These are phyloP conservation scores for Pelargonium fulgidum DNA, from an alignment of 441 rosid species.

Conservation along the genomic window DNA sequence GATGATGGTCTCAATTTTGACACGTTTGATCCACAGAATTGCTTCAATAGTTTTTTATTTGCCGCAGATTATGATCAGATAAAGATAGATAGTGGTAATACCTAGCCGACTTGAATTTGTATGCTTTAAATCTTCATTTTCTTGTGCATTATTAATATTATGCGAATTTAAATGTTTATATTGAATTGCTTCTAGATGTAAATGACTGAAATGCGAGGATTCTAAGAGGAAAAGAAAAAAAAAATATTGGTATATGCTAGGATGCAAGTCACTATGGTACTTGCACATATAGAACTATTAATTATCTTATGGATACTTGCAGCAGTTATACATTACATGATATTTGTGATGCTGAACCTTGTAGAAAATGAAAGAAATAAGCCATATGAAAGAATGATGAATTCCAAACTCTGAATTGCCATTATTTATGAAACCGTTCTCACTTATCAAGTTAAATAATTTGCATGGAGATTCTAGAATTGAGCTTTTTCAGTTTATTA, in stretches of 20 bases:
- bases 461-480: neutral
- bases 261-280: neutral
- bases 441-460: neutral
- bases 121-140: neutral
- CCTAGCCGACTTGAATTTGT: neutral
- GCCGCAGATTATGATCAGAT: conserved; percentile 8
- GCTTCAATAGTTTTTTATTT: conserved; percentile 8
- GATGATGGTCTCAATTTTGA: conserved; percentile 6
- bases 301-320: neutral
- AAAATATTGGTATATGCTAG: neutral
- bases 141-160: neutral
- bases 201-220: neutral
- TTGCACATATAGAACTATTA: neutral
- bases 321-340: neutral
- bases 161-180: neutral
- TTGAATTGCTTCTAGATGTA: neutral
- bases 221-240: neutral
- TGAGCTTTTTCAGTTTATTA: neutral
- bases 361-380: neutral
- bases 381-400: neutral
- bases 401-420: neutral
- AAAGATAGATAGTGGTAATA: conserved; percentile 5
- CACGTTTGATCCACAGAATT: neutral
- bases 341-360: neutral
- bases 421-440: neutral